Base-by-base conservation (phyloP, 2,329 filamentous ascomycete species). In the Ophiostoma montium region DNA sequence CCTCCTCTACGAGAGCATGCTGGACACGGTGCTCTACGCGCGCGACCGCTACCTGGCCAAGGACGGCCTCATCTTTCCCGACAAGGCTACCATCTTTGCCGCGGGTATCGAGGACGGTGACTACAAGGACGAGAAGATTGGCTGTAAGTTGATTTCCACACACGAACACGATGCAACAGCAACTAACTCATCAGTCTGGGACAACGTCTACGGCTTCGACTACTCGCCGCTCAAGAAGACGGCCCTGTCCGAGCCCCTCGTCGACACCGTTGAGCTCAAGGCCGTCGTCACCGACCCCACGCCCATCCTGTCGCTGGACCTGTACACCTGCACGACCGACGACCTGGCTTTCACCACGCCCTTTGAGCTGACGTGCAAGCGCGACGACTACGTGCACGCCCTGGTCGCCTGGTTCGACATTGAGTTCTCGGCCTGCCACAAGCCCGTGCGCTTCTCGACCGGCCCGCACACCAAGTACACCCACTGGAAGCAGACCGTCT, bases 101-200 rank as follows among this genome's bases (percentile, higher is more conserved):
- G 92, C 88, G 52, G 92, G 85, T 62, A 98, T 98, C 55, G 92
- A 98, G 71, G 92, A 98, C 62, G 92, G 92, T 57, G 92, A 98
- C 55, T 98, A 98, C 78, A 96, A 96, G 76, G 90, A 96, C 56
- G 92, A 98, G 74, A 98, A 98, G 77, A 98, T 98, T 62, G 90
- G 89, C 68, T 98, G 90, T 96, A 67, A 72, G 87, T 69, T 6
- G 27, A 31, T 2, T 12, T 38, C 5, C 13, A 9, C 27, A 16
- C 3, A 32, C 15, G 19, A n/a, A 18, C 21, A 9, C 15, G n/a
- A 3, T n/a, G 18, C n/a, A 15, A 30, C 10, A 7, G 41, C 35
- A 11, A 15, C 21, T 15, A 3, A 10, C 5, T 18, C 23, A n/a
- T 15, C 58, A 96, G 90, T 96, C 76, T 98, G 92, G 92, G 89